Conservation (phyloP, 2,329 filamentous ascomycete genomes). For the Colletotrichum lentis region DNA sequence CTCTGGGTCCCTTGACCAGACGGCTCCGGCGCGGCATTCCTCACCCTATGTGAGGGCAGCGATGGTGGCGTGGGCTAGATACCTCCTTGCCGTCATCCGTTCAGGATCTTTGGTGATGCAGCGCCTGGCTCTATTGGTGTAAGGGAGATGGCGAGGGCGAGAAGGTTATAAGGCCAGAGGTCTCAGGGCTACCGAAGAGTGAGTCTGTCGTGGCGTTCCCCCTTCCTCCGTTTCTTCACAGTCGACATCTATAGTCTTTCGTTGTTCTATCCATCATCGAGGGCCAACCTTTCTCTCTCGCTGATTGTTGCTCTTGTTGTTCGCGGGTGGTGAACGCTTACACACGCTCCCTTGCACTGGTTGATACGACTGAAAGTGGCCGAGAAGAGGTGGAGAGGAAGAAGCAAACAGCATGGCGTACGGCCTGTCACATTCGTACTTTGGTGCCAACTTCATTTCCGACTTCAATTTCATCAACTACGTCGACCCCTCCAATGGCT, state of each 20-base stretch:
- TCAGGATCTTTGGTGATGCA: slow-evolving; percentile 7
- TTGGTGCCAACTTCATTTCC: slow-evolving; percentile 54
- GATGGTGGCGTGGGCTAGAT: slow-evolving; percentile 6
- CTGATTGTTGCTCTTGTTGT: not conserved
- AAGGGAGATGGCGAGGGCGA: slow-evolving; percentile 23
- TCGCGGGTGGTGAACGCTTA: slow-evolving; percentile 2
- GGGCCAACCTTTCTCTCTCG: not conserved
- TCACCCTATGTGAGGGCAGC: slow-evolving; percentile 8
- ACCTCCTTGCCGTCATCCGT: not conserved
- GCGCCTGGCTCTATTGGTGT: slow-evolving; percentile 17
- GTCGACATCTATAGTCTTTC: slow-evolving; percentile 19
- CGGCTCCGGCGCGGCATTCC: slow-evolving; percentile 22
- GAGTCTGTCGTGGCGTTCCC: not conserved
- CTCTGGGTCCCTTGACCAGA: not conserved
- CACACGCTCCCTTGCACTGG: not conserved
- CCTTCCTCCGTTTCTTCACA: slow-evolving; percentile 3
- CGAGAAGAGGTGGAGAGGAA: not conserved
- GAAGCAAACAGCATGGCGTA: slow-evolving; percentile 44
- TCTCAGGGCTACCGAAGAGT: not conserved
- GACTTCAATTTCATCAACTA: slow-evolving; percentile 61
- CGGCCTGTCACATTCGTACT: slow-evolving; percentile 54
- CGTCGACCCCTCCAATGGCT: slow-evolving; percentile 71
- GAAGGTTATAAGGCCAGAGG: slow-evolving; percentile 25
- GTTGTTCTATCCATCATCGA: slow-evolving; percentile 15
- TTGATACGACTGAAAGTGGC: not conserved